Evolutionary conservation across 164 flowering plant species (phyloP).

Genomic region (Hamamelis virginiana): DNA sequence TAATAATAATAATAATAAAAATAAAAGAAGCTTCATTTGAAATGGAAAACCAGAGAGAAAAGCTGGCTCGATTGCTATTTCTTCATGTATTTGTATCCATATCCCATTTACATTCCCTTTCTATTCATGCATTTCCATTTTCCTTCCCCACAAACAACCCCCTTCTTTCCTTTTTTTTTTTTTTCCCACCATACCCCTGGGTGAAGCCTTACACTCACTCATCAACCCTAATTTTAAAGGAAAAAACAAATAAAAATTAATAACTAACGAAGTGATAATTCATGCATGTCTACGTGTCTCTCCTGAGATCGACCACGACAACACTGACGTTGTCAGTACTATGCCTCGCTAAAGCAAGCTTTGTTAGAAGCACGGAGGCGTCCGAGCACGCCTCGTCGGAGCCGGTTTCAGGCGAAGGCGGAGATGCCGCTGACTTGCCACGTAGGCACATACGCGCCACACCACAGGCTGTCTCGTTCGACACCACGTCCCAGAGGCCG

Average conservation of each 20-base stretch:
- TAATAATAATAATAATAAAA: no score
- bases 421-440: conserved; percentile 16
- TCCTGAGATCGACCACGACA: conserved; percentile 65
- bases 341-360: conserved; percentile 73
- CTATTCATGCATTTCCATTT: no score
- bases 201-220: no score
- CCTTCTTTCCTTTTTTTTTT: no score
- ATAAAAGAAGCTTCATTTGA: no score
- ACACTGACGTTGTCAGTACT: conserved; percentile 83
- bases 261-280: neutral
- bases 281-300: conserved; percentile 18
- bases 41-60: no score
- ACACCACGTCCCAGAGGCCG: conserved; percentile 73
- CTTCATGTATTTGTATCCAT: no score
- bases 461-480: conserved; percentile 58
- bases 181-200: no score
- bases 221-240: neutral
- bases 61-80: no score
- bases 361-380: conserved; percentile 73
- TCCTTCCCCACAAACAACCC: no score
- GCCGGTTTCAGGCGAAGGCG: conserved; percentile 8
- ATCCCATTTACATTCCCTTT: no score
- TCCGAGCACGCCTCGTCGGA: conserved; percentile 56
- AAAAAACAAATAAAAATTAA: neutral
- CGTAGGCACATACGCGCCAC: conserved; percentile 56